Base-by-base conservation (phyloP, 2,329 filamentous ascomycete genomes). In the Pyrenochaeta sp. region DNA sequence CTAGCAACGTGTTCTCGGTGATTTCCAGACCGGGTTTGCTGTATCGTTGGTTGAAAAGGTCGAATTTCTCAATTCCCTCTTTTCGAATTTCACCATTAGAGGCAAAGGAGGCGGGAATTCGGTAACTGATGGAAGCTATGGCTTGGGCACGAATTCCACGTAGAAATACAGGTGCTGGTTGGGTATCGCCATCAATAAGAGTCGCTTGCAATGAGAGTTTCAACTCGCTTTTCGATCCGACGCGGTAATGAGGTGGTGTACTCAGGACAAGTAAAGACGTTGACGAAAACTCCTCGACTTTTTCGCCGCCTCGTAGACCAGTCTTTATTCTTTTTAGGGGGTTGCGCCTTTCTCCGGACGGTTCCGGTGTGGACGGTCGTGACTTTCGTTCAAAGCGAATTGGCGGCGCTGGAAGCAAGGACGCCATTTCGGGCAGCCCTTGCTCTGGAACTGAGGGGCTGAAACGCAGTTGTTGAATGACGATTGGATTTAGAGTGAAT, bases 61-160 rank as follows among this genome's bases (percentile, higher is more conserved):
- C 53, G 19, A 58, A 55, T 18, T 55, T 55, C 37, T 42, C 45
- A 4, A 41, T 40, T 22, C 26, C 28, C 5, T 46, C 41, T 18
- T 45, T 45, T 4, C 45, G 42, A n/a, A 48, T 27, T 24, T 55
- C 45, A 20, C 36, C 42, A 7, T 45, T 38, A 1, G 52, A 17
- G 11, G 41, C 41, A 17, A 17, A 48, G 4, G 34, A 41, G 10
- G 47, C 22, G 14, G 48, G 55, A 3, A 60, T 43, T n/a, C 55
- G 58, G 19, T 48, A 52, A 22, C 21, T 23, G 22, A 59, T 52
- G 22, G 43, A 44, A 3, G 51, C 48, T 2, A 39, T 39, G 8
- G 51, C 53, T 32, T 51, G 51, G 7, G 52, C 58, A 19, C 52
- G 48, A 21, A 63, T 55, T 21, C 58, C 50, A n/a, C 51, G 59